Evolutionary conservation across 2,329 filamentous ascomycete genomes (phyloP).

Genomic region (Fusarium pilosicola): DNA sequence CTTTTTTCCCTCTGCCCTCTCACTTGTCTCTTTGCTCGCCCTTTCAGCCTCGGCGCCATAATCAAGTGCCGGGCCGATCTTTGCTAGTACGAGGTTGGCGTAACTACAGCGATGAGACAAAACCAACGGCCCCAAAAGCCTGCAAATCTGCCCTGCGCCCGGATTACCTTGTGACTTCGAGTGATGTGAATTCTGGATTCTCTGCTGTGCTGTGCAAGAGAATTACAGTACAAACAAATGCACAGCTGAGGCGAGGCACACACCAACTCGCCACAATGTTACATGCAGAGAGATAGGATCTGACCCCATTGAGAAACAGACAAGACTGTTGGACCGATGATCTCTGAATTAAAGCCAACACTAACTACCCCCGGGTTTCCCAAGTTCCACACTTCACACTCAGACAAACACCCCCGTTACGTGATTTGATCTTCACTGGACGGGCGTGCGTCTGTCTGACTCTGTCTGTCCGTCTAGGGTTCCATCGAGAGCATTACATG

Average conservation of each 20-base stretch:
- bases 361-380: background rate
- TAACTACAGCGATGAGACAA: constrained; percentile 11
- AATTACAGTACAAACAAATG: constrained; percentile 12
- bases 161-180: no score
- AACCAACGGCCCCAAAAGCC: background rate
- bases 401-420: constrained; percentile 24
- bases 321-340: constrained; percentile 11
- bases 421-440: constrained; percentile 31
- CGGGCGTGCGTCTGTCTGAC: constrained; percentile 10
- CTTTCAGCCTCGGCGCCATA: constrained; percentile 1
- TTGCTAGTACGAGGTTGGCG: constrained; percentile 4
- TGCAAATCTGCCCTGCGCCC: constrained; percentile 18
- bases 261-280: constrained; percentile 2
- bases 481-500: constrained; percentile 15
- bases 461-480: constrained; percentile 17
- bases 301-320: constrained; percentile 1
- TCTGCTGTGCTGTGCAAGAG: background rate
- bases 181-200: background rate
- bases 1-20: background rate
- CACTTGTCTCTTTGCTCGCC: background rate
- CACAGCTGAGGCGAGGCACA: constrained; percentile 16
- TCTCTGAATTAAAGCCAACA: constrained; percentile 2
- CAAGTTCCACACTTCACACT: background rate
- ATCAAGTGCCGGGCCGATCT: constrained; percentile 1
- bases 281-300: constrained; percentile 14